phyloP scores from a whole-genome alignment of 2,329 filamentous ascomycete species.

The Cercospora sp. region DNA sequence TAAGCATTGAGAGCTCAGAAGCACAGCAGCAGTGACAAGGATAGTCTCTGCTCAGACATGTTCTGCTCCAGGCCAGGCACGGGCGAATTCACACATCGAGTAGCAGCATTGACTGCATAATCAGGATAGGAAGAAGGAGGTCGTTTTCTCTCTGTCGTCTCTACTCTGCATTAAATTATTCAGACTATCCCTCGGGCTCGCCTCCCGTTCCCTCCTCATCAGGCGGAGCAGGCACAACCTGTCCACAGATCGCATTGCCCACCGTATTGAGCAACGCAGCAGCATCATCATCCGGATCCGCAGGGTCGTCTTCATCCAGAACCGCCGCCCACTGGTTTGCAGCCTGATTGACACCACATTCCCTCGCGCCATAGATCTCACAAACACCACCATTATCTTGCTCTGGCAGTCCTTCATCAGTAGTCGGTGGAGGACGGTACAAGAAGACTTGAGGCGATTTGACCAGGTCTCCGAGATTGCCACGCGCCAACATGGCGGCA shows the following conservation, averaged over 20 bases:
- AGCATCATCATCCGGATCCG: background rate
- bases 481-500: background rate
- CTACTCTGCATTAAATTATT: background rate
- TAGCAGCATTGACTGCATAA: too few relatives aligned
- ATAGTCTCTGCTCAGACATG: too few relatives aligned
- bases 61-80: too few relatives aligned
- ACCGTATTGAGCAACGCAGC: background rate
- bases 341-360: background rate
- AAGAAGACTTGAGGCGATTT: background rate
- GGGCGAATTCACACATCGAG: too few relatives aligned
- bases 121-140: too few relatives aligned
- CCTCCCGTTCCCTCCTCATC: background rate
- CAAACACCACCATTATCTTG: background rate
- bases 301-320: background rate
- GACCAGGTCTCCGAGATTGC: background rate
- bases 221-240: background rate
- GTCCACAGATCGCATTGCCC: background rate
- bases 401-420: background rate
- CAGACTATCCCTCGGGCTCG: background rate
- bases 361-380: background rate
- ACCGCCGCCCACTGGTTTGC: background rate
- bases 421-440: background rate
- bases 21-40: too few relatives aligned
- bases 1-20: too few relatives aligned
- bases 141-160: background rate